Evolutionary conservation across 2,329 filamentous ascomycete species (phyloP).

Genomic region (Ophiocordyceps australis): DNA sequence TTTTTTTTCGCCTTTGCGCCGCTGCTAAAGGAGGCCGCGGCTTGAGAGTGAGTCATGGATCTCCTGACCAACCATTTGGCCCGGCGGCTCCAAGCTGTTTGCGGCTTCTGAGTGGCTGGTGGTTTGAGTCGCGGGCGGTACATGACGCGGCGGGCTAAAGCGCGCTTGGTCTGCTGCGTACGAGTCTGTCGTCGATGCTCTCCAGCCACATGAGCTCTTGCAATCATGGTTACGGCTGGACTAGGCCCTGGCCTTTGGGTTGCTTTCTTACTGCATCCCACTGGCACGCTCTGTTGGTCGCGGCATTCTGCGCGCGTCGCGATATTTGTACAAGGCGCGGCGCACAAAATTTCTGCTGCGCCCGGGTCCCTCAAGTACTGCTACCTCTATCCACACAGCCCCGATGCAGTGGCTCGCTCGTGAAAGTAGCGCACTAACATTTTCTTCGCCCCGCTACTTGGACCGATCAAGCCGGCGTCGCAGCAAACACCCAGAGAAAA

Average conservation of each 20-base stretch:
- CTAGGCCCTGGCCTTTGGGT: no score
- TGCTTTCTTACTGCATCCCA: no score
- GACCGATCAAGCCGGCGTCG: no score
- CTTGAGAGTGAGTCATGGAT: constrained; percentile 11
- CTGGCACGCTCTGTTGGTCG: no score
- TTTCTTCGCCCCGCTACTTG: constrained; percentile 8
- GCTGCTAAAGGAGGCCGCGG: not conserved
- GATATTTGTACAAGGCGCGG: no score
- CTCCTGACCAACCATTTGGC: constrained; percentile 7
- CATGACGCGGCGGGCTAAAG: no score
- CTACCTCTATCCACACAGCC: constrained; percentile 10
- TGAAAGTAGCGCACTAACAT: constrained; percentile 20
- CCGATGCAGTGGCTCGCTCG: constrained; percentile 5
- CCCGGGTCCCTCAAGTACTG: constrained; percentile 10
- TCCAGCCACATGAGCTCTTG: no score
- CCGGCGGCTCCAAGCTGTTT: constrained; percentile 10
- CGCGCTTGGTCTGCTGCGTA: no score
- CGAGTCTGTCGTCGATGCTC: no score
- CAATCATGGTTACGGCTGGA: no score
- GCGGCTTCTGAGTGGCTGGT: constrained; percentile 13
- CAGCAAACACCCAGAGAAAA: no score
- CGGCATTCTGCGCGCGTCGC: no score
- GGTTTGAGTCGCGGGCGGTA: constrained; percentile 7
- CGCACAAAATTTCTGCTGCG: constrained; percentile 14
- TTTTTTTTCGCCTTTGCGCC: constrained; percentile 2